Evolutionary conservation across 2,329 filamentous ascomycete species (phyloP), one percentile per base, ranked within the genome.

Genomic region (Neoscytalidium dimidiatum): DNA sequence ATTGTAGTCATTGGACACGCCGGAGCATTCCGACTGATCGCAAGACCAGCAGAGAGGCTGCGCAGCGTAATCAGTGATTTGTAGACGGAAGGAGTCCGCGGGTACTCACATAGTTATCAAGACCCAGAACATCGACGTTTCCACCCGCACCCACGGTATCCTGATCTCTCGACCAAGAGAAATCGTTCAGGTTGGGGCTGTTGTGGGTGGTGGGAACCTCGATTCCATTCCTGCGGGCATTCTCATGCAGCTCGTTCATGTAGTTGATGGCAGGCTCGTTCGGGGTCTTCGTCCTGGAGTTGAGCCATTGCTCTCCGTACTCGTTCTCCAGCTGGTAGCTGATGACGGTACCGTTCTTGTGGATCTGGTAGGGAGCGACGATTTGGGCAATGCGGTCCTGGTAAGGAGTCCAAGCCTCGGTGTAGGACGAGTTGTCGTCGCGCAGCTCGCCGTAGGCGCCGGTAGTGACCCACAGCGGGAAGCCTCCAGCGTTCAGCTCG

Each of bases 401-500:
- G 69, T 85, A 88, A 2, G 84, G 84, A 2, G 78, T 81, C 81
- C 84, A 84, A 0, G 85, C 85, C 9, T 78, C 76, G 2, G 82
- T 84, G 70, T 83, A 87, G 49, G 80, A 77, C 3, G 80, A 72
- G 65, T 88, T 81, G 48, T 87, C 82, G 65, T 86, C 78, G 41
- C 86, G 77, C 19, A 86, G 75, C 23, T 72, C 70, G 2, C 86
- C 86, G 61, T 86, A 86, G 23, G 79, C 85, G 43, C 86, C 87
- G 0, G 86, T 88, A 0, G 86, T 88, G 7, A 87, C 73, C 86
- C 87, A 90, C 1, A 87, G 76, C 0, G 87, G 85, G 65, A 88
- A 86, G 0, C 87, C 87, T 33, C 88, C 87, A 1, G 83, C 86
- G 67, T 85, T 87, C 2, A 85, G 80, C 71, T 89, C 87, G 1